Base-by-base conservation (phyloP, 257 asterid genomes). In the Solanum chilense region DNA sequence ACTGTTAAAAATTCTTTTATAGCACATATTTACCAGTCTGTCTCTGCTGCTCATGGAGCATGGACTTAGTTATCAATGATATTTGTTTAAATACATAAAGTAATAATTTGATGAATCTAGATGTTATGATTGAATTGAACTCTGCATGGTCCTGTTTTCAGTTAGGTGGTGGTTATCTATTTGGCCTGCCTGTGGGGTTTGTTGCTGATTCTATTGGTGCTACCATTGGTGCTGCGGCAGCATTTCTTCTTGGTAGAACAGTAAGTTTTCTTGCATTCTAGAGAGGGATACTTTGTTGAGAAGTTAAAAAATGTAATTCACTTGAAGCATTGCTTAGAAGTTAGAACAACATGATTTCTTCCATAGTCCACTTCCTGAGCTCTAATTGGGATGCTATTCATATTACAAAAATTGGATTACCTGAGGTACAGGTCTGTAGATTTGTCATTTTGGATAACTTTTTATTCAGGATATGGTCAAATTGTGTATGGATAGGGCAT, bases 131-230 rank as follows among this genome's bases (percentile, higher is more conserved):
- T 44, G 42, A 45, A 47, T 80, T 80, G 21, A 85, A 70, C 39
- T 84, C 29, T 64, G 77, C 87, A 70, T 88, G 87, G 87, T 52
- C 82, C 77, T 75, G 21, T 64, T 89, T 91, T 87, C 96, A 97
- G 99, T 94, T 97, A 68, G 99, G 99, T 78, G 99, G 99, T 89
- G 99, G 99, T 83, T 97, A 97, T 89, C 98, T 97, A 78, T 97
- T 97, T 88, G 99, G 99, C 74, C 93, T 97, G 93, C 99, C 99
- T 68, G 92, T 97, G 77, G 99, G 99, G 76, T 95, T 97, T 89
- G 85, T 96, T 77, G 99, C 99, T 75, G 99, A 97, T 93, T 97
- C 99, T 31, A 88, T 96, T 60, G 99, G 99, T 88, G 99, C 99
- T 85, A 93, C 99, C 86, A 82, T 96, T 44, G 99, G 99, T 73